These are phyloP conservation scores for Fraxinus pennsylvanica DNA, from an alignment of 257 asterid species.

Conservation along the genomic window DNA sequence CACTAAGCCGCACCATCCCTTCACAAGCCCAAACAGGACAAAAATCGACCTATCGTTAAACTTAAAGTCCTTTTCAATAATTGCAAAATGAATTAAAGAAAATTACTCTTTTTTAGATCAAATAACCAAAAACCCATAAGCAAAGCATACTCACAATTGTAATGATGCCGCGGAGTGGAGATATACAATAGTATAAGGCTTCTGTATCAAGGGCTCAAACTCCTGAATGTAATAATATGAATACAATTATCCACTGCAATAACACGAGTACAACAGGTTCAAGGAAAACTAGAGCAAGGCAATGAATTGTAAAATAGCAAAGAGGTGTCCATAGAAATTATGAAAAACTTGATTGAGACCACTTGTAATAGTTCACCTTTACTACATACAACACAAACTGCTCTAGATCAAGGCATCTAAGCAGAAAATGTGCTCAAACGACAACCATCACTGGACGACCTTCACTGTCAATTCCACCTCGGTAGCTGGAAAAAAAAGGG, in stretches of 20 bases:
- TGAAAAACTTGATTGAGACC: slow-evolving; percentile 10
- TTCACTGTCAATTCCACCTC: slow-evolving; percentile 93
- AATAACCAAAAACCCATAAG: neutral
- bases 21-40: neutral
- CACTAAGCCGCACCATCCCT: neutral
- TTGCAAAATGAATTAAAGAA: slow-evolving; percentile 10
- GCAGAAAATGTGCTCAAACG: slow-evolving; percentile 95
- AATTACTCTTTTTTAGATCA: neutral
- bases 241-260: slow-evolving; percentile 13
- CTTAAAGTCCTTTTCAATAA: slow-evolving; percentile 5
- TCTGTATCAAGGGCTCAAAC: slow-evolving; percentile 94
- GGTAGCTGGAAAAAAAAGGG: slow-evolving; percentile 55
- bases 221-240: slow-evolving; percentile 53
- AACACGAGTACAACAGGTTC: neutral
- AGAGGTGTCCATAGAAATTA: neutral
- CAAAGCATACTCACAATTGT: slow-evolving; percentile 58
- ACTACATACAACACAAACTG: slow-evolving; percentile 73
- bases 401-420: slow-evolving; percentile 88
- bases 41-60: no score
- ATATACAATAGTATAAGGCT: slow-evolving; percentile 89
- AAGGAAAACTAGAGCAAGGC: slow-evolving; percentile 18
- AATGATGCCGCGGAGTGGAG: slow-evolving; percentile 92
- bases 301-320: slow-evolving; percentile 2
- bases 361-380: slow-evolving; percentile 55
- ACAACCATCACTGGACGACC: slow-evolving; percentile 92